Percentiles rank a stretch among this genome's conserved stretches.
Conservation (phyloP, 257 asterid genomes). For the Solanum corneliomulleri region DNA sequence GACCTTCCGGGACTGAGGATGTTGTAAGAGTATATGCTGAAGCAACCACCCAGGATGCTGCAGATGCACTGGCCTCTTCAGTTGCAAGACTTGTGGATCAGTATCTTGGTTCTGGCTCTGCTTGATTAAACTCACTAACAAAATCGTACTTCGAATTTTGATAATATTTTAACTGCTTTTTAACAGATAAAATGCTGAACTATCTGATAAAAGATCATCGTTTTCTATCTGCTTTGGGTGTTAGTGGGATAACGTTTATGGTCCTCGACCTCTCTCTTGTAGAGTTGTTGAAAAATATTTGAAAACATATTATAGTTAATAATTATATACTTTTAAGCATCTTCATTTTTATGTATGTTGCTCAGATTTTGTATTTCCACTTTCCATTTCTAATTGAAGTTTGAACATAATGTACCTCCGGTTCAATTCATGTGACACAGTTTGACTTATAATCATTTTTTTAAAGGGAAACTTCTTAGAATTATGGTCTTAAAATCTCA, state of each 20-base stretch:
- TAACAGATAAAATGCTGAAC: neutral
- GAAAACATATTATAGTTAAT: neutral
- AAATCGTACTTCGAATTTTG: neutral
- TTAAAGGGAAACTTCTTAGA: neutral
- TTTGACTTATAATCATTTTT: rapidly evolving
- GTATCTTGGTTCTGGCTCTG: slow-evolving; percentile 33
- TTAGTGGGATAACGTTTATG: neutral
- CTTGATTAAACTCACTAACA: slow-evolving; percentile 1
- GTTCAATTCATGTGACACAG: neutral
- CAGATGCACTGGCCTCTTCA: slow-evolving; percentile 58
- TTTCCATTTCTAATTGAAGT: neutral
- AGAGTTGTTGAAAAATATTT: neutral
- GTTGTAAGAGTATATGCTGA: slow-evolving; percentile 90
- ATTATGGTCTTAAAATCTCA: neutral
- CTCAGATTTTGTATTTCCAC: neutral
- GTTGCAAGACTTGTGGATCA: slow-evolving; percentile 58
- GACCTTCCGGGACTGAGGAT: slow-evolving; percentile 96
- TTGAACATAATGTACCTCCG: neutral
- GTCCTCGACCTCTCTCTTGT: neutral
- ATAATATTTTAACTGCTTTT: neutral
- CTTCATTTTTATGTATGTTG: neutral
- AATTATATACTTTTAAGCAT: neutral
- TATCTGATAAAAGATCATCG: neutral
- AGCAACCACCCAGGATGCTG: slow-evolving; percentile 69
- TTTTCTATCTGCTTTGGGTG: neutral